Base-by-base conservation (phyloP, 805 yeast genomes). In the Suhomyces faveliae region DNA sequence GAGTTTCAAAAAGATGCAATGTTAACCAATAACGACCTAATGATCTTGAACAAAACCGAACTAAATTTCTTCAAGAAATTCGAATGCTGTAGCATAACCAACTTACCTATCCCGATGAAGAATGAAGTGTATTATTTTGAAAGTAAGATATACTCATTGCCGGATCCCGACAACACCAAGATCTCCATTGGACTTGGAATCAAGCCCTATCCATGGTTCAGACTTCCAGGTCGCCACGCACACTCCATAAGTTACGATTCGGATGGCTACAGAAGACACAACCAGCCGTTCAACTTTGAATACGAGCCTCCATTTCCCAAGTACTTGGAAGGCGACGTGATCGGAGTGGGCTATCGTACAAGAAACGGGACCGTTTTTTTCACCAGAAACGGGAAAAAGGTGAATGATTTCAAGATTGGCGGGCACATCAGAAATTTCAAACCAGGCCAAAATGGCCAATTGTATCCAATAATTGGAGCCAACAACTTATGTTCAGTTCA, bases 91-190 rank as follows among this genome's bases (percentile, higher is more conserved):
- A 76, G 85, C 6, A 89, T 81, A 62, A 83, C 96, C 2, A 91
- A 89, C 66, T 70, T 91, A 49, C 98, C 97, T 0, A 75, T 91
- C 3, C 97, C 96, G 13, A 77, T 77, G 57, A 79, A 78, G 50
- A 90, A 87, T 62, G 94, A 88, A 46, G 92, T 89, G 3, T 89
- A 89, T 60, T 91, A 92, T 68, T 89, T 86, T 71, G 98, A 91
- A 62, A 80, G 85, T 35, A 94, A 94, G 60, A 78, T 94, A 1
- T 90, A 82, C 66, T 89, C 85, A 35, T 59, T 84, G 20, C 82
- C 84, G 7, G 73, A 79, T 45, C 82, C 86, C 2, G 76, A 73
- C 3, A 69, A 69, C 11, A 80, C 85, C 9, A 48, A 68, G 0
- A 71, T 92, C 1, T 81, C 96, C 0, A 73, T 94, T 15, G 99